Evolutionary conservation across 2,329 filamentous ascomycete genomes (phyloP), one percentile per base, ranked within the genome.

Genomic region (Paecilomyces dactylethromorphus): DNA sequence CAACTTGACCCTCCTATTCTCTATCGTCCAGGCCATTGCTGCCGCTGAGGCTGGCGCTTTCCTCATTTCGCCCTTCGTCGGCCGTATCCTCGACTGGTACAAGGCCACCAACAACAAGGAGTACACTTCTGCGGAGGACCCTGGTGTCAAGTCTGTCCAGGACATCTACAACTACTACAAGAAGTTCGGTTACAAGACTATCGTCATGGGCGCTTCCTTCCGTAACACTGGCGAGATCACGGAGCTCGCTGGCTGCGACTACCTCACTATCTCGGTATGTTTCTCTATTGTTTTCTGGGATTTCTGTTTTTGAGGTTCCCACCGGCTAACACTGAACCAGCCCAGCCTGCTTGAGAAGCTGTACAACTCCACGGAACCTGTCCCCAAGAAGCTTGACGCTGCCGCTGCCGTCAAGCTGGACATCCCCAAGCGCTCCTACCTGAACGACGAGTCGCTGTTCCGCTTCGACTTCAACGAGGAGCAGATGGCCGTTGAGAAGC

Each of bases 151-250:
- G 82, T 93, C 89, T 66, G 94, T 99, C 74, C 85, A 93, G 84
- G 75, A 72, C 78, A 99, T 99, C 83, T 99, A 89, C 87, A 94
- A 99, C 87, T 99, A 99, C 90, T 99, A 99, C 89, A 99, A 99
- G 91, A 97, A 97, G 86, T 91, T 82, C 78, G 91, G 90, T 78
- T 97, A 99, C 88, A 96, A 96, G 72, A 99, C 94, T 78, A 97
- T 97, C 71, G 94, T 99, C 80, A 99, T 99, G 94, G 94, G 94
- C 74, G 94, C 94, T 68, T 97, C 92, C 49, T 99, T 99, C 91
- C 88, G 94, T 77, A 97, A 89, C 84, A 82, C 82, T 64, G 94
- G 94, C 73, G 94, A 99, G 84, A 96, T 99, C 79, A 97, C 91
- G 54, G 94, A 99, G 84, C 87, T 99, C 63, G 93, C 93, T 75